These are phyloP conservation scores for Alternaria conjuncta DNA, from an alignment of 2,329 filamentous ascomycete species.

Conservation along the genomic window DNA sequence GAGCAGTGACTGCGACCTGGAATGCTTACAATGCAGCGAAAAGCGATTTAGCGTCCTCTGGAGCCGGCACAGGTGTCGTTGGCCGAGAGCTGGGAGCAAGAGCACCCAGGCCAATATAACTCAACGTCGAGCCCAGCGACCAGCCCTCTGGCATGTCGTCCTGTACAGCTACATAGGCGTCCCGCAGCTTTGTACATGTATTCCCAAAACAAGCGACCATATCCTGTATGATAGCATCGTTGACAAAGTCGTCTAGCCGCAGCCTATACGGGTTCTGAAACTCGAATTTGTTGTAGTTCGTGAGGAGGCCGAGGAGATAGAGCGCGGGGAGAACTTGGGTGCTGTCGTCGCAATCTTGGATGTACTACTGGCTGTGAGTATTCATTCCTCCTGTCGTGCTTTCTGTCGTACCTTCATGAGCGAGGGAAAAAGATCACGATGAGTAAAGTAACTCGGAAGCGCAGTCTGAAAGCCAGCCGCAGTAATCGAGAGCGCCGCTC, in stretches of 20 bases:
- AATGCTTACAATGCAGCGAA: conserved; percentile 76
- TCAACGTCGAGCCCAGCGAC: conserved; percentile 80
- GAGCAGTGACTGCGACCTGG: neutral
- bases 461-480: conserved; percentile 97
- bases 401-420: conserved; percentile 77
- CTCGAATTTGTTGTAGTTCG: conserved; percentile 99
- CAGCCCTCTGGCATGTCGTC: conserved; percentile 91
- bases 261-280: conserved; percentile 95
- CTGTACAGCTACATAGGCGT: conserved; percentile 82
- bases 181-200: conserved; percentile 71
- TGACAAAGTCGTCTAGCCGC: conserved; percentile 92
- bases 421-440: conserved; percentile 90
- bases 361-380: conserved; percentile 62
- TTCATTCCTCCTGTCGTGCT: neutral
- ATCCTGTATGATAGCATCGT: conserved; percentile 83
- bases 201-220: conserved; percentile 78
- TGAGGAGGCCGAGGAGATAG: conserved; percentile 81
- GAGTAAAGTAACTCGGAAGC: conserved; percentile 91
- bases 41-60: conserved; percentile 80
- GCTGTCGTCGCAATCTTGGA: conserved; percentile 75
- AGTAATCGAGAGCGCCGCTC: conserved; percentile 81
- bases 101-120: conserved; percentile 81
- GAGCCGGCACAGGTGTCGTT: conserved; percentile 66
- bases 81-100: conserved; percentile 73
- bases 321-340: conserved; percentile 73